phyloP scores from a whole-genome alignment of 805 yeast species.

The Saturnispora saitoi region DNA sequence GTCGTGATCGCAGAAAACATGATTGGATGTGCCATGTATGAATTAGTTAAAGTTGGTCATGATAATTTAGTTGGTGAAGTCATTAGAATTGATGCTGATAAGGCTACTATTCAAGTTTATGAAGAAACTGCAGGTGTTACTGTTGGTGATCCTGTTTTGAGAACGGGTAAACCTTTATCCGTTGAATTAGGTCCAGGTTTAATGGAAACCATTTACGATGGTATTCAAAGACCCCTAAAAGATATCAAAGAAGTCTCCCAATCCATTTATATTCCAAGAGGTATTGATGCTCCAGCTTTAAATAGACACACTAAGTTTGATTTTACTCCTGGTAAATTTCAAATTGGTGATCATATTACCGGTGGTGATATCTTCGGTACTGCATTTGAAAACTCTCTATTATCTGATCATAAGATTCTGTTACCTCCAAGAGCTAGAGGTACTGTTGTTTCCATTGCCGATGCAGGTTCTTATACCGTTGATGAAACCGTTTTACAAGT shows the following conservation, averaged over 20 bases:
- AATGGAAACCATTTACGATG: slow-evolving; percentile 98
- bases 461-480: slow-evolving; percentile 82
- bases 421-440: slow-evolving; percentile 99
- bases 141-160: slow-evolving; percentile 96
- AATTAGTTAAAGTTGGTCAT: slow-evolving; percentile 95
- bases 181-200: slow-evolving; percentile 99
- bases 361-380: slow-evolving; percentile 98
- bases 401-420: slow-evolving; percentile 87
- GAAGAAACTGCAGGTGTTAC: slow-evolving; percentile 99
- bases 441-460: slow-evolving; percentile 84
- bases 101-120: slow-evolving; percentile 97
- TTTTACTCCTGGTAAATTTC: slow-evolving; percentile 68
- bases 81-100: slow-evolving; percentile 91
- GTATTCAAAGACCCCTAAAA: slow-evolving; percentile 97
- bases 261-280: slow-evolving; percentile 97
- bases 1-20: slow-evolving; percentile 96
- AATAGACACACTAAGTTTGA: slow-evolving; percentile 76
- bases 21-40: slow-evolving; percentile 99
- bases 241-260: slow-evolving; percentile 82
- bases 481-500: slow-evolving; percentile 88
- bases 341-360: slow-evolving; percentile 93
- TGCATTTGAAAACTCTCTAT: slow-evolving; percentile 86
- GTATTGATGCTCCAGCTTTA: slow-evolving; percentile 95
- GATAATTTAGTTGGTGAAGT: slow-evolving; percentile 97
- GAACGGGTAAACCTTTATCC: slow-evolving; percentile 98